Evolutionary conservation across 164 flowering plant genomes (phyloP), one percentile per base, ranked within the genome.

Genomic region (Akebia trifoliata): DNA sequence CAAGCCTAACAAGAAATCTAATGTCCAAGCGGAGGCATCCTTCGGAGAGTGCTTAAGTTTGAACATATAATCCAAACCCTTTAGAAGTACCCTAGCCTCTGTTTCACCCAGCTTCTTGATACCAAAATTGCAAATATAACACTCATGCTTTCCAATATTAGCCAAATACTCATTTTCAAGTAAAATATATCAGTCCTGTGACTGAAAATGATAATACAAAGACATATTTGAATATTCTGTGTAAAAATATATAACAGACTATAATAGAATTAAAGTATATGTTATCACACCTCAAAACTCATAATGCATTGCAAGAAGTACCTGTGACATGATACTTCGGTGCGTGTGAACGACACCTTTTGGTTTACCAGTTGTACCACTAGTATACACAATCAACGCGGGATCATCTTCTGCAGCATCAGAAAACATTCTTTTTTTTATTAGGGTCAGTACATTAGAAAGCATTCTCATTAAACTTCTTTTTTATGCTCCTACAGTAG

Each of bases 331-430:
- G 47, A 94, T 77, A 65, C 97, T 73, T 57, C 69, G 71, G 67
- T 88, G 97, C 4, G 99, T 94, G 70, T 94, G 99, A 54, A 94
- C 90, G 62, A 79, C 99, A 44, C 99, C 99, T 78, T 94, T 94
- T 35, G 99, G 99, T 76, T 85, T 94, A n/a, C 99, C 99, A 21
- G 99, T 94, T 36, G 99, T 94, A 36, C 99, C 99, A 76, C 99
- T 94, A 22, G 99, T 94, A 72, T 94, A 94, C 6, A 94, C 56
- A 54, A 94, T 80, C 53, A 94, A 68, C 49, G 99, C 97, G 17
- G 93, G 82, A 36, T 81, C 79, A 32, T 82, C 95, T 26, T 67
- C 95, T 90, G 60, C 65, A 65, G 44, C 67, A 61, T 12, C 43
- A 35, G 5, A 32, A 18, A 42, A 21, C 20, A 64, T n/a, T n/a